A percentile compares a stretch with the other conserved stretches of the same genome.
These are phyloP conservation scores for Vicia villosa DNA, from an alignment of 306 rosid genomes.

Conservation along the genomic window DNA sequence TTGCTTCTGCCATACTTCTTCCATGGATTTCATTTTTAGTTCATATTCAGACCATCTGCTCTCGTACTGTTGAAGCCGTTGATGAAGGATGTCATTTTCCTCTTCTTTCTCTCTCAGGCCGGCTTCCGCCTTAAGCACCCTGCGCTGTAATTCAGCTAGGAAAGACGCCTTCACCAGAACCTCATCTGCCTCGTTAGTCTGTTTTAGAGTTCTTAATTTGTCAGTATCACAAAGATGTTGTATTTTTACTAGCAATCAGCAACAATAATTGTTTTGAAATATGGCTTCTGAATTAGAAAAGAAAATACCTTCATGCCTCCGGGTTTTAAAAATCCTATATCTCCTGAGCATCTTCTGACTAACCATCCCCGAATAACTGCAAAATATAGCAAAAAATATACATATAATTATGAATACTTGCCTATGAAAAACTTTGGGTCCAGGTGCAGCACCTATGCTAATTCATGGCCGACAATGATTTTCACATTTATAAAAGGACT, in stretches of 20 bases:
- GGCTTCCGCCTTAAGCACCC: slow-evolving; percentile 96
- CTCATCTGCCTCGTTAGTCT: slow-evolving; percentile 78
- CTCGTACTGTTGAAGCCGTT: slow-evolving; percentile 91
- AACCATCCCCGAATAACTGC: slow-evolving; percentile 93
- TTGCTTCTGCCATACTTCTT: slow-evolving; percentile 99
- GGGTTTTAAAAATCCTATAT: slow-evolving; percentile 63
- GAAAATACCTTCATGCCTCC: slow-evolving; percentile 62
- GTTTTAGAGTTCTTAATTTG: slow-evolving; percentile 36
- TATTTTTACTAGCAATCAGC: slow-evolving; percentile 11
- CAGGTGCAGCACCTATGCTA: slow-evolving; percentile 22
- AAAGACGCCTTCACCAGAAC: slow-evolving; percentile 94
- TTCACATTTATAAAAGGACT: slow-evolving; percentile 11
- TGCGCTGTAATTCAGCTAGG: slow-evolving; percentile 88
- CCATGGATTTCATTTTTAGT: slow-evolving; percentile 97
- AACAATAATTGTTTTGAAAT: slow-evolving; percentile 9
- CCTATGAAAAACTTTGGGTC: neutral
- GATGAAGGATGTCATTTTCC: slow-evolving; percentile 97
- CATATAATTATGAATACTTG: slow-evolving; percentile 28
- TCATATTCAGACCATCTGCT: slow-evolving; percentile 98
- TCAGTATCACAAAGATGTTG: slow-evolving; percentile 27
- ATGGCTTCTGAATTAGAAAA: slow-evolving; percentile 30
- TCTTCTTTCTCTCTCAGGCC: slow-evolving; percentile 92
- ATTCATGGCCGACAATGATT: slow-evolving; percentile 8
- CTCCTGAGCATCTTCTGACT: slow-evolving; percentile 88
- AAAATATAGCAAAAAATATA: slow-evolving; percentile 30